Percentiles rank a stretch among this genome's conserved stretches.
Conservation (phyloP, 371 early-diverging fungal genomes). For the Mucor irregularis region DNA sequence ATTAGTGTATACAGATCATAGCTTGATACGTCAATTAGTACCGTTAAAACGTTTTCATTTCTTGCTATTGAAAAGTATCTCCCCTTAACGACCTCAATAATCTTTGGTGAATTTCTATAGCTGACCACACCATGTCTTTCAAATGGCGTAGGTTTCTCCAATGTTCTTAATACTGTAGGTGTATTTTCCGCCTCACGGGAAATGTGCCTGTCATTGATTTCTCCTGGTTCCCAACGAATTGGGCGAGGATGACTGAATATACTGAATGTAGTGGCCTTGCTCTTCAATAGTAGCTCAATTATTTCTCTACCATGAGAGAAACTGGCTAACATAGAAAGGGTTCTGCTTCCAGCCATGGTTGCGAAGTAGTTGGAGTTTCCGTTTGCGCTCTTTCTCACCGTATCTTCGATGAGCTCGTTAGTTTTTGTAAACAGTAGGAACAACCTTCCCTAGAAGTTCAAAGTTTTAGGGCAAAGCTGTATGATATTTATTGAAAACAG, state of each 20-base stretch:
- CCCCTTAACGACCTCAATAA: neutral
- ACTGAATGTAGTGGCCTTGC: neutral
- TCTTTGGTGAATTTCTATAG: neutral
- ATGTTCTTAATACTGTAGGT: neutral
- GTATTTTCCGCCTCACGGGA: neutral
- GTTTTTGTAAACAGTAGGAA: neutral
- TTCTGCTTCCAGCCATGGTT: slow-evolving; percentile 14
- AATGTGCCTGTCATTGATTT: neutral
- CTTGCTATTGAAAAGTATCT: neutral
- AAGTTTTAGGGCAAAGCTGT: too few species aligned
- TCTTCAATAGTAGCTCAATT: neutral
- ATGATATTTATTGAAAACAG: too few species aligned
- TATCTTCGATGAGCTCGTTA: neutral
- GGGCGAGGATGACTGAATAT: neutral
- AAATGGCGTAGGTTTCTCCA: neutral
- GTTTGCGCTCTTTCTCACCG: neutral
- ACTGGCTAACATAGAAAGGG: slow-evolving; percentile 7
- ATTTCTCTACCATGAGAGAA: slow-evolving; percentile 3
- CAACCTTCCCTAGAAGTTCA: neutral
- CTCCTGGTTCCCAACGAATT: neutral
- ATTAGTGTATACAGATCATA: neutral
- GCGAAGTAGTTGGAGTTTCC: slow-evolving; percentile 1
- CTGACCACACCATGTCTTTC: neutral
- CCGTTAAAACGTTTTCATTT: slow-evolving; percentile 6
- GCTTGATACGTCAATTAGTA: neutral